These are phyloP conservation scores for Gossypium davidsonii DNA, from an alignment of 441 rosid species.

Conservation along the genomic window DNA sequence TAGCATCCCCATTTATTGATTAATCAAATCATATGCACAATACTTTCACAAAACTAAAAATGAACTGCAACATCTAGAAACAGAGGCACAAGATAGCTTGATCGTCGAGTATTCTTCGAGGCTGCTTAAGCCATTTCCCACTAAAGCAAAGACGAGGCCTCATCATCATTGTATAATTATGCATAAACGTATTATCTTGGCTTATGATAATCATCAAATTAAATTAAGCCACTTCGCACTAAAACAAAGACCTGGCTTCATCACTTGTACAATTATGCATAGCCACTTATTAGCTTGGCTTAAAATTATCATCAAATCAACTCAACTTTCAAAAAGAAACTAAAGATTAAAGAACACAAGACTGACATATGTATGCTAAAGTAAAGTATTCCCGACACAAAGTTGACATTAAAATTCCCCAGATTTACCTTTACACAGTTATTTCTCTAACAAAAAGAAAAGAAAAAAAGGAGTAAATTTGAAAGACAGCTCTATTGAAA, in stretches of 20 bases:
- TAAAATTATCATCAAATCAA: neutral
- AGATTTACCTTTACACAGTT: neutral
- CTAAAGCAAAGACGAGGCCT: neutral
- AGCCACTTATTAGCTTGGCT: slow-evolving; percentile 3
- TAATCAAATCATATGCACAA: neutral
- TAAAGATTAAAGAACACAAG: neutral
- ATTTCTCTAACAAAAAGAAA: neutral
- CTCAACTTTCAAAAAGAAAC: slow-evolving; percentile 1
- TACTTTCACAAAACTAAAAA: neutral
- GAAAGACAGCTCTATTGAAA: neutral
- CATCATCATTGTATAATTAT: neutral
- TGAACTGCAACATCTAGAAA: slow-evolving; percentile 1
- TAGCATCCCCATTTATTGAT: neutral
- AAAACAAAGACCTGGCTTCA: neutral
- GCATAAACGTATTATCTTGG: neutral
- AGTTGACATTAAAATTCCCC: slow-evolving; percentile 5
- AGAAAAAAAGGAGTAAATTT: neutral
- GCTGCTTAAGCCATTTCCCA: neutral
- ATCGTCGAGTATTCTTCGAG: neutral
- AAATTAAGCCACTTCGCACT: neutral
- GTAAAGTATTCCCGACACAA: slow-evolving; percentile 12
- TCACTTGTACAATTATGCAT: neutral
- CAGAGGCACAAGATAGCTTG: neutral
- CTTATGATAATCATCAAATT: neutral
- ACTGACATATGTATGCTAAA: neutral